A percentile compares a stretch with the other conserved stretches of the same genome.
Conservation (phyloP, 768 basidiomycete genomes). For the Myochromella boudieri region DNA sequence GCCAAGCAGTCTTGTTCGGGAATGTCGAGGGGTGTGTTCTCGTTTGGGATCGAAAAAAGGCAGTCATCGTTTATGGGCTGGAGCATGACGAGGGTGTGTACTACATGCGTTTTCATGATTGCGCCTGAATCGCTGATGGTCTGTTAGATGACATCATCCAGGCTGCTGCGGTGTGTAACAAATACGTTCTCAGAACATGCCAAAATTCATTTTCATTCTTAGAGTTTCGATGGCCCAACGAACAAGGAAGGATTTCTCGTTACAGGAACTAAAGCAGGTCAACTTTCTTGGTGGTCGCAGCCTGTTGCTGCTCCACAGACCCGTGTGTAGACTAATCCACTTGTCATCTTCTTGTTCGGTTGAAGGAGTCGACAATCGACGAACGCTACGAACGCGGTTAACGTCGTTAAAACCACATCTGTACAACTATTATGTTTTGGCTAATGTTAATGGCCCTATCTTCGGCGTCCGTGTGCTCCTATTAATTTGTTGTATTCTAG, state of each 20-base stretch:
- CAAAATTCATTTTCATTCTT: slow-evolving; percentile 2
- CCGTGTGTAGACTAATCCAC: slow-evolving; percentile 12
- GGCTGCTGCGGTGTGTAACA: slow-evolving; percentile 40
- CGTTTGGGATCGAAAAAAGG: slow-evolving; percentile 62
- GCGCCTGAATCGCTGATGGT: slow-evolving; percentile 15
- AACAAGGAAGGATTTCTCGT: slow-evolving; percentile 45
- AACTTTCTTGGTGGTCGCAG: slow-evolving; percentile 59
- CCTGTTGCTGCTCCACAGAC: slow-evolving; percentile 33
- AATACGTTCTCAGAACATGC: not conserved
- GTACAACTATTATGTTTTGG: not conserved
- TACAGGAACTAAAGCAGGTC: slow-evolving; percentile 56
- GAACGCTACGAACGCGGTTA: slow-evolving; percentile 10
- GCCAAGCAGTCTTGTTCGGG: slow-evolving; percentile 59
- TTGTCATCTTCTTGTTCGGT: not conserved
- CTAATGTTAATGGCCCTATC: no score
- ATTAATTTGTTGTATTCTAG: no score
- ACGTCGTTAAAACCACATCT: no score
- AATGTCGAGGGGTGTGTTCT: slow-evolving; percentile 51
- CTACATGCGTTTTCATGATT: slow-evolving; percentile 8
- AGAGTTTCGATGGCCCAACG: slow-evolving; percentile 49
- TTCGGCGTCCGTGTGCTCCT: not conserved
- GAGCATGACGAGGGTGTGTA: slow-evolving; percentile 59
- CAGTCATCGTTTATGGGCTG: slow-evolving; percentile 54
- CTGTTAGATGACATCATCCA: slow-evolving; percentile 38
- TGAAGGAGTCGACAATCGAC: not conserved